Evolutionary conservation across 2,329 filamentous ascomycete species (phyloP).

Genomic region (Diaporthe australafricana): DNA sequence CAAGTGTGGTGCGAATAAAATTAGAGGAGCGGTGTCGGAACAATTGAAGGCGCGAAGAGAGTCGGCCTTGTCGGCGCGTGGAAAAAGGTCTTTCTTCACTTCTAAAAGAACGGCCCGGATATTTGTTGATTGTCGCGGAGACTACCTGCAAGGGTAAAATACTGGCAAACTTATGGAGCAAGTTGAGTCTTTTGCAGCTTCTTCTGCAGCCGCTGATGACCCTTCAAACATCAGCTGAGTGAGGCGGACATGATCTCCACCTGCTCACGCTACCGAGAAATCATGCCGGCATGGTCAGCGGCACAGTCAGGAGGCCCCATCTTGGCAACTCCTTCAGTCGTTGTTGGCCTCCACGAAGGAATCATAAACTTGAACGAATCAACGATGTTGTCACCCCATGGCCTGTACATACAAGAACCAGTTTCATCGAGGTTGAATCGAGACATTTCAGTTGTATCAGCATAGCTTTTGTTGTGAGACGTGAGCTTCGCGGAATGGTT

Average conservation of each 20-base stretch:
- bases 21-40: conserved; percentile 1
- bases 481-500: not conserved
- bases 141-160: too few species aligned
- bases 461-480: not conserved
- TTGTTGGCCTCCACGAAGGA: not conserved
- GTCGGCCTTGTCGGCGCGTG: not conserved
- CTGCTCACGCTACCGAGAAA: not conserved
- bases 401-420: too few species aligned
- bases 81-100: too few species aligned
- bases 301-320: not conserved
- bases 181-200: not conserved
- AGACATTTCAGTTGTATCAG: too few species aligned
- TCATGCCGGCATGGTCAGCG: not conserved
- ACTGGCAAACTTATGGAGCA: too few species aligned
- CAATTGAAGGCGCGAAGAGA: not conserved
- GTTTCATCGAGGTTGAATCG: not conserved
- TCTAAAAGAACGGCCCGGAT: not conserved
- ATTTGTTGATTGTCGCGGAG: too few species aligned
- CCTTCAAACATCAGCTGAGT: not conserved
- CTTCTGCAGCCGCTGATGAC: too few species aligned
- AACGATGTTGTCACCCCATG: not conserved
- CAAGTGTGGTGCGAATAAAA: not conserved
- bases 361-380: too few species aligned
- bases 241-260: not conserved
- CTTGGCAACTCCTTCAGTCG: not conserved